A percentile compares a stretch with the other conserved stretches of the same genome.
phyloP scores from a whole-genome alignment of 805 yeast genomes.

The Saccharomycopsis microspora region DNA sequence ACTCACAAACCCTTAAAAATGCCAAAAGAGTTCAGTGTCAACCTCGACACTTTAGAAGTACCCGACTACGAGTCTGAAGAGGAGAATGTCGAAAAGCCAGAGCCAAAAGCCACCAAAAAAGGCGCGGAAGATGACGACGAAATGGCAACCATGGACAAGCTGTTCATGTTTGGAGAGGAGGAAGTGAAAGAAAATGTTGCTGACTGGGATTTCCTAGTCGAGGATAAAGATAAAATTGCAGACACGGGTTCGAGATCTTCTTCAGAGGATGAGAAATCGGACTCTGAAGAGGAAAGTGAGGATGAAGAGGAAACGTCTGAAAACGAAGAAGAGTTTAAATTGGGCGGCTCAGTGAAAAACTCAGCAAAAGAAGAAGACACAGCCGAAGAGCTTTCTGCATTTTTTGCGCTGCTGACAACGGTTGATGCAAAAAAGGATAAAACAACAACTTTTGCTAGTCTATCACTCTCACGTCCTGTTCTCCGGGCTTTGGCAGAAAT shows the following conservation, averaged over 20 bases:
- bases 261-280: conserved; percentile 9
- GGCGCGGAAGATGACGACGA: conserved; percentile 22
- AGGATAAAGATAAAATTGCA: conserved; percentile 19
- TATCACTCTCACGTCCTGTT: conserved; percentile 83
- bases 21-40: conserved; percentile 7
- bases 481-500: conserved; percentile 70
- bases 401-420: conserved; percentile 51
- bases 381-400: conserved; percentile 73
- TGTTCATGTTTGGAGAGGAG: conserved; percentile 59
- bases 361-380: conserved; percentile 36
- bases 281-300: conserved; percentile 10
- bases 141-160: conserved; percentile 47
- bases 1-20: background rate
- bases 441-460: conserved; percentile 47
- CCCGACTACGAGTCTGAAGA: conserved; percentile 41
- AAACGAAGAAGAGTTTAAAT: conserved; percentile 7
- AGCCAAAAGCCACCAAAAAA: conserved; percentile 12
- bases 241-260: conserved; percentile 1
- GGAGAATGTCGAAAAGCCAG: conserved; percentile 21
- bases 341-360: conserved; percentile 1
- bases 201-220: conserved; percentile 80
- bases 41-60: conserved; percentile 29
- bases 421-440: conserved; percentile 42
- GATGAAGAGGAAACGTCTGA: conserved; percentile 1
- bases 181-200: conserved; percentile 37